Conservation (phyloP, 1,139 yeast species). For the Hansenula sp. region DNA sequence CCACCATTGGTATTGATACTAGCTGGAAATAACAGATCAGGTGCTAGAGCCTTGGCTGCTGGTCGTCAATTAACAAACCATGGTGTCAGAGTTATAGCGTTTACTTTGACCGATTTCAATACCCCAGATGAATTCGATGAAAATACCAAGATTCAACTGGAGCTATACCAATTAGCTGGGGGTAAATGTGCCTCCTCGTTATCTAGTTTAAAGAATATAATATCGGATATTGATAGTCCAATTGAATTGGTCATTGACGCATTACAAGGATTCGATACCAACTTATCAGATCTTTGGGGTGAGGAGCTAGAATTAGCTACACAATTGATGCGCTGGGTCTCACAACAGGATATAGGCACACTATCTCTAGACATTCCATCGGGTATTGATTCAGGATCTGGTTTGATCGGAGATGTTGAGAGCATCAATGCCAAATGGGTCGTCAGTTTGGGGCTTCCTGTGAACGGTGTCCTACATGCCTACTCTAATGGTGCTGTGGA, state of each 20-base stretch:
- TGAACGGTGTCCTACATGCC: constrained; percentile 61
- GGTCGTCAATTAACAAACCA: constrained; percentile 79
- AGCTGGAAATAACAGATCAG: constrained; percentile 72
- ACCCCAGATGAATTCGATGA: constrained; percentile 23
- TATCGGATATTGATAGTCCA: constrained; percentile 59
- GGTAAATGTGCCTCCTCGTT: constrained; percentile 43
- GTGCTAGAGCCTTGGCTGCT: constrained; percentile 72
- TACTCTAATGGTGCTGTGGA: constrained; percentile 40
- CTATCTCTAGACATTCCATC: constrained; percentile 79
- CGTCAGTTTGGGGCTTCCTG: constrained; percentile 71
- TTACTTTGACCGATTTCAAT: constrained; percentile 37
- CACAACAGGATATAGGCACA: constrained; percentile 45
- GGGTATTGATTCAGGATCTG: constrained; percentile 85
- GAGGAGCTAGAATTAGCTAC: constrained; percentile 45
- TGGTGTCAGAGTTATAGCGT: constrained; percentile 66
- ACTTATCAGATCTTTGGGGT: constrained; percentile 43
- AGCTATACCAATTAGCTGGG: constrained; percentile 51
- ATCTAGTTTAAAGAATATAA: constrained; percentile 30
- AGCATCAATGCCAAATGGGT: constrained; percentile 33
- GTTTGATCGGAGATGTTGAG: constrained; percentile 36
- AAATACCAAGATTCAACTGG: constrained; percentile 38
- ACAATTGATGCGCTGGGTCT: constrained; percentile 66
- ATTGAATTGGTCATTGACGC: constrained; percentile 79
- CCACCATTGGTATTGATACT: constrained; percentile 74
- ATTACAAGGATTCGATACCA: constrained; percentile 77